These are phyloP conservation scores for cucumber (Cucumis sativus) DNA, from an alignment of 306 rosid genomes.

Conservation along the genomic window Cucumber_9930_V3 NC_026658.2:711001-711500, in stretches of 20 bases:
- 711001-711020: constrained; percentile 84
- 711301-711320: constrained; percentile 52
- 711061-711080: background rate
- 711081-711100: background rate
- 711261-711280: constrained; percentile 68
- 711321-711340: constrained; percentile 60
- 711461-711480: background rate
- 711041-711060: constrained; percentile 42
- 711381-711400: constrained; percentile 55
- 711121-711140: background rate
- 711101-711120: too few relatives aligned
- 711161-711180: background rate
- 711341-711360: constrained; percentile 67
- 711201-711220: constrained; percentile 79
- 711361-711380: constrained; percentile 81
- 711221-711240: constrained; percentile 54
- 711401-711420: constrained; percentile 68
- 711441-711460: background rate
- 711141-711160: background rate
- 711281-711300: constrained; percentile 35
- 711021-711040: constrained; percentile 62
- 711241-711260: constrained; percentile 61
- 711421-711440: background rate
- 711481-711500: background rate
- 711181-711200: constrained; percentile 58